Evolutionary conservation across 148 eudicot genomes (phyloP).

Genomic region (Polygonum maritimum): DNA sequence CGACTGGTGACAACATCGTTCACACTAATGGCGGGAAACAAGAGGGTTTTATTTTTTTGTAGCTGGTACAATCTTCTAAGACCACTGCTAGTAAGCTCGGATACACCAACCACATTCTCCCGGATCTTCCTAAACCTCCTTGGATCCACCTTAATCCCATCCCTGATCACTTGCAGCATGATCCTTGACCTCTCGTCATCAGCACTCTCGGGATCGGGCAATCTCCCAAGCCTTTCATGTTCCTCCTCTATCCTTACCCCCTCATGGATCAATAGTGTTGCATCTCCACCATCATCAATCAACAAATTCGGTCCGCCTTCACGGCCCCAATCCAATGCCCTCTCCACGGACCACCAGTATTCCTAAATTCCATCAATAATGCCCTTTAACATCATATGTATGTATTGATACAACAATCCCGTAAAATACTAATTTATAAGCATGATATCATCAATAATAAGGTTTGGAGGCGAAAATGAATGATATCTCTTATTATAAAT

Average conservation of each 20-base stretch:
- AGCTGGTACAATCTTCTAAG: conserved; percentile 95
- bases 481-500: too few species aligned
- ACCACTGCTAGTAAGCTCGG: conserved; percentile 93
- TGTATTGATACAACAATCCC: too few species aligned
- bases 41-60: conserved; percentile 53
- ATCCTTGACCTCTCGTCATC: conserved; percentile 73
- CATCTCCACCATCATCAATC: conserved; percentile 90
- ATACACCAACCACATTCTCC: conserved; percentile 71
- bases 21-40: conserved; percentile 91
- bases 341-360: conserved; percentile 40
- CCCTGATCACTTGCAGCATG: conserved; percentile 54
- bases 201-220: conserved; percentile 65
- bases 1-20: conserved; percentile 94
- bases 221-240: conserved; percentile 41
- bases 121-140: conserved; percentile 64
- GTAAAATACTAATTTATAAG: too few species aligned
- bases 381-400: too few species aligned
- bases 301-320: conserved; percentile 81
- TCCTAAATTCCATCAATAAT: conserved; percentile 27
- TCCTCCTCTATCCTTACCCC: conserved; percentile 90
- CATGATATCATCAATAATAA: too few species aligned
- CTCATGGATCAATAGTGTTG: conserved; percentile 80
- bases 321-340: conserved; percentile 47
- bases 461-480: too few species aligned
- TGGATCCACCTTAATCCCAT: conserved; percentile 22